These are phyloP conservation scores for Inosperma sp. DNA, from an alignment of 768 basidiomycete species.

Conservation along the genomic window DNA sequence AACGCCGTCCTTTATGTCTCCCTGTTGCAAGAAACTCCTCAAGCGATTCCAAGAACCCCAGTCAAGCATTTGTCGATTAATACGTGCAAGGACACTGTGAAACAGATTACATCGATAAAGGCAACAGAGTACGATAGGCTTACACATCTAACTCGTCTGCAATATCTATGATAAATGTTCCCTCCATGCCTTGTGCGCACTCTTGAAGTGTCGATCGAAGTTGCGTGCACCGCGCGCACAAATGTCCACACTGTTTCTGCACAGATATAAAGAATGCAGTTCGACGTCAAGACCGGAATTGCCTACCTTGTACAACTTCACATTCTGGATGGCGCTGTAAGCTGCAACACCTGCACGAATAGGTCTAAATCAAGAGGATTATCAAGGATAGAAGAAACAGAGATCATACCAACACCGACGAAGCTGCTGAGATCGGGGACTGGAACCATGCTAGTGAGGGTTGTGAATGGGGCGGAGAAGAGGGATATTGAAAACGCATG, in stretches of 20 bases:
- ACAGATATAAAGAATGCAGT: neutral
- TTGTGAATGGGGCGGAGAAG: no score
- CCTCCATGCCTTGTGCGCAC: constrained; percentile 29
- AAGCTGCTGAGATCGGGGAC: no score
- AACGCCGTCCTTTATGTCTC: constrained; percentile 40
- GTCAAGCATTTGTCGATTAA: constrained; percentile 30
- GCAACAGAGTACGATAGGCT: constrained; percentile 11
- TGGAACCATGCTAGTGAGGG: no score
- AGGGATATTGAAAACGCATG: no score
- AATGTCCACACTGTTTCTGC: constrained; percentile 37
- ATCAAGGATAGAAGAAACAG: neutral
- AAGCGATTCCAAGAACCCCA: constrained; percentile 36
- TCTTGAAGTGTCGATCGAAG: constrained; percentile 34
- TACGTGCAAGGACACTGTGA: constrained; percentile 24
- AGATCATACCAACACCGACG: no score
- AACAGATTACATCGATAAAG: neutral
- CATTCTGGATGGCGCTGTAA: constrained; percentile 29
- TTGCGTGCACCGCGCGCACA: constrained; percentile 29
- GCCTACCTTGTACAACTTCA: constrained; percentile 36
- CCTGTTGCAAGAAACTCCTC: constrained; percentile 35
- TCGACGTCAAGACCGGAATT: neutral
- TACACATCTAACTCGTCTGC: constrained; percentile 36
- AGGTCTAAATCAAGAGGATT: neutral
- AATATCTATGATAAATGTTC: constrained; percentile 24
- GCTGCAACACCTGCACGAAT: constrained; percentile 26